A percentile compares a stretch with the other conserved stretches of the same genome.
Conservation (phyloP, 805 yeast species). For the Komagataella kurtzmanii region DNA sequence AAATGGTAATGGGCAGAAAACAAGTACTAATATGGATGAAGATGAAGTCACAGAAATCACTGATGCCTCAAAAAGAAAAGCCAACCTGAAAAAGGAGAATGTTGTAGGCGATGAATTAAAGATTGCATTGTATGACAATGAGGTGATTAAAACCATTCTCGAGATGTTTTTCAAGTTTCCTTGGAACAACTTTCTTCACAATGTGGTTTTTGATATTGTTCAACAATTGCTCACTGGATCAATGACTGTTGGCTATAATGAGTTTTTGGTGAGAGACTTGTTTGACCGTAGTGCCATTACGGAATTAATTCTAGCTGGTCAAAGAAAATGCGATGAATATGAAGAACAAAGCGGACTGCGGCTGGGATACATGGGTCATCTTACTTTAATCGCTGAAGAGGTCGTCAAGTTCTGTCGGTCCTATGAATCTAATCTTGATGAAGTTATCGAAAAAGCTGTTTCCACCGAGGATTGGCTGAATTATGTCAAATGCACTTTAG, state of each 20-base stretch:
- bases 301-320: slow-evolving; percentile 47
- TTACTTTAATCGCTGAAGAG: slow-evolving; percentile 88
- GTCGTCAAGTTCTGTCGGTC: slow-evolving; percentile 73
- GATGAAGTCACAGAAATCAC: slow-evolving; percentile 8
- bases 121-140: slow-evolving; percentile 65
- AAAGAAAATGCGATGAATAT: slow-evolving; percentile 40
- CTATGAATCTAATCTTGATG: slow-evolving; percentile 31
- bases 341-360: slow-evolving; percentile 50
- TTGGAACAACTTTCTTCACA: slow-evolving; percentile 95
- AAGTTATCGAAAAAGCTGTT: slow-evolving; percentile 31
- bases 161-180: slow-evolving; percentile 73
- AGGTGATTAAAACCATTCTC: slow-evolving; percentile 54
- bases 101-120: slow-evolving; percentile 84
- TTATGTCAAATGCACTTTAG: slow-evolving; percentile 71
- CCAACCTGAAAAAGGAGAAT: slow-evolving; percentile 15
- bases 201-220: slow-evolving; percentile 90
- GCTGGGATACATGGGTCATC: slow-evolving; percentile 95
- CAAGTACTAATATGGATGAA: slow-evolving; percentile 21
- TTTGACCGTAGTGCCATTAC: slow-evolving; percentile 53
- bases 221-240: slow-evolving; percentile 90
- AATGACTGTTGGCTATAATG: slow-evolving; percentile 75
- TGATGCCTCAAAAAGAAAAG: slow-evolving; percentile 10
- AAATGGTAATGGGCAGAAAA: slow-evolving; percentile 20
- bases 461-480: slow-evolving; percentile 58
- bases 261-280: slow-evolving; percentile 57